phyloP scores from a whole-genome alignment of 129 eudicot genomes.

The Artemisia annua region DNA sequence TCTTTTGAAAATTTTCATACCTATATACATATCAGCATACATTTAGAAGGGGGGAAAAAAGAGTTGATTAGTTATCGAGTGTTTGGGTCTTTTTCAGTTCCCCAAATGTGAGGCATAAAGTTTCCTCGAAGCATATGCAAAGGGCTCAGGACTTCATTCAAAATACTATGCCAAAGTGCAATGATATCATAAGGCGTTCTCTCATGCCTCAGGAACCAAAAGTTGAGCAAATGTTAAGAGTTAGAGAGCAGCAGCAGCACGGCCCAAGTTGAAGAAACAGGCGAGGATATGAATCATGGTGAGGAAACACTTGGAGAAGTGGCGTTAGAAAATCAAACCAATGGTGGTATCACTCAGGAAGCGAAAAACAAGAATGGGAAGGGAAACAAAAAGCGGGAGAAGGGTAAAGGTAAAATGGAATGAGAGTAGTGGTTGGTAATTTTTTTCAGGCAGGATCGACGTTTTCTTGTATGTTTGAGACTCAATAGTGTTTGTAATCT shows the following conservation, averaged over 20 bases:
- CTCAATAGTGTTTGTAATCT: too few relatives aligned
- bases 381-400: neutral
- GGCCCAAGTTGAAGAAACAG: neutral
- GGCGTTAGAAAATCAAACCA: too few relatives aligned
- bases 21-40: neutral
- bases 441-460: too few relatives aligned
- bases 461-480: too few relatives aligned
- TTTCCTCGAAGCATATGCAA: neutral
- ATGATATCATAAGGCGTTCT: neutral
- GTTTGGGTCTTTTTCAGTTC: neutral
- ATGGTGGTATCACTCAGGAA: neutral
- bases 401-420: constrained; percentile 7
- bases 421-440: too few relatives aligned
- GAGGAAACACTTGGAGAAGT: too few relatives aligned
- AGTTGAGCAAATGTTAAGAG: neutral
- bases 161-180: neutral
- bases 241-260: neutral
- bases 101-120: neutral
- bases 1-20: too few relatives aligned
- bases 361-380: neutral
- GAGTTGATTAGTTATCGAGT: neutral
- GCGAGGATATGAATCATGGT: too few relatives aligned
- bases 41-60: too few relatives aligned
- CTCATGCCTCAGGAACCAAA: neutral
- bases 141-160: neutral